Evolutionary conservation across 148 eudicot genomes (phyloP).

Genomic region (Tetragonia tetragonoides): DNA sequence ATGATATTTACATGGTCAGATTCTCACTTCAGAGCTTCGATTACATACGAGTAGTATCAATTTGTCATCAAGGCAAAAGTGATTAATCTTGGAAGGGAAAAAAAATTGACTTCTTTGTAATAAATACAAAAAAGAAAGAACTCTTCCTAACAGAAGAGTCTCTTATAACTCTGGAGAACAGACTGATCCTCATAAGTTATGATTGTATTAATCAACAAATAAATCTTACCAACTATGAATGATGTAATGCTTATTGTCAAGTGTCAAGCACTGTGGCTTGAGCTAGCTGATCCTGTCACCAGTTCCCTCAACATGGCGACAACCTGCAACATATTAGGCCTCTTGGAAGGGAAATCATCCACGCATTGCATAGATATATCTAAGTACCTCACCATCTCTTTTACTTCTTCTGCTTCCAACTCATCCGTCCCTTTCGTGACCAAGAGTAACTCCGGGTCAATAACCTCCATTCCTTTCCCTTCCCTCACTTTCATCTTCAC

Average conservation of each 20-base stretch:
- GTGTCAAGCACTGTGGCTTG: constrained; percentile 28
- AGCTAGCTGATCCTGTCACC: constrained; percentile 34
- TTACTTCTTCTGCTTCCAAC: constrained; percentile 60
- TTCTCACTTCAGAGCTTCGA: constrained; percentile 17
- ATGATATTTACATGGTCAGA: constrained; percentile 27
- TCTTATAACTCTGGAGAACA: not conserved
- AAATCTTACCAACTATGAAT: not conserved
- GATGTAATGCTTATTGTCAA: too few relatives aligned
- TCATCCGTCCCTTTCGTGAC: constrained; percentile 40
- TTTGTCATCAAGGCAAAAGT: constrained; percentile 3
- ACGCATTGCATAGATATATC: constrained; percentile 78
- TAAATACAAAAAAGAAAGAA: constrained; percentile 14
- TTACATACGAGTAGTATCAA: constrained; percentile 13
- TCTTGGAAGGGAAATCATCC: constrained; percentile 87
- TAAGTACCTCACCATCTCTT: constrained; percentile 78
- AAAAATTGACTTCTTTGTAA: constrained; percentile 7
- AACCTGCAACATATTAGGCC: constrained; percentile 94
- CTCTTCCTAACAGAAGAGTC: constrained; percentile 23
- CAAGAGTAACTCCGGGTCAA: constrained; percentile 56
- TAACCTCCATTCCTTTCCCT: constrained; percentile 88
- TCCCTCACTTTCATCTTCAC: constrained; percentile 88
- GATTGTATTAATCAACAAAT: not conserved
- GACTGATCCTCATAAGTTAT: too few relatives aligned
- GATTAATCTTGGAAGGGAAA: constrained; percentile 5
- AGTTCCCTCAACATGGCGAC: constrained; percentile 90